Percentiles rank a stretch among this genome's conserved stretches.
phyloP scores from a whole-genome alignment of 2,329 filamentous ascomycete genomes.

The Xylariaceae sp. region DNA sequence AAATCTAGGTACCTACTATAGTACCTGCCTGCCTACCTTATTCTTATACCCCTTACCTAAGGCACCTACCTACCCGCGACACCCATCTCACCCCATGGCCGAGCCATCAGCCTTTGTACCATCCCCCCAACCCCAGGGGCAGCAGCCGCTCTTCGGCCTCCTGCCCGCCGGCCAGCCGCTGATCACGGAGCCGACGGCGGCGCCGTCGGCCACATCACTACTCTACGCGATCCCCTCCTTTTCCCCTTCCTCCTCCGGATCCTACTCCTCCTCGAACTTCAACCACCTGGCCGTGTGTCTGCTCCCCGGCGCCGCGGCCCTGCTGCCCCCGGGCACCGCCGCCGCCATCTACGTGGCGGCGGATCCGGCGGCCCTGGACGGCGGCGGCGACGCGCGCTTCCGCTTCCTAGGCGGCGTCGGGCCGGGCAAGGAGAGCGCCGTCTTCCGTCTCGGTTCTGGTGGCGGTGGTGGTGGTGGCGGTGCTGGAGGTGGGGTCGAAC shows the following conservation, averaged over 20 bases:
- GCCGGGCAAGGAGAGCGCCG: slow-evolving; percentile 81
- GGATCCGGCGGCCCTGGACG: slow-evolving; percentile 27
- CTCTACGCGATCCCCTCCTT: slow-evolving; percentile 44
- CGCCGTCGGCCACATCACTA: slow-evolving; percentile 32
- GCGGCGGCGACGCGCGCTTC: slow-evolving; percentile 51
- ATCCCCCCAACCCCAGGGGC: slow-evolving; percentile 15
- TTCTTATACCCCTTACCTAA: too few species aligned
- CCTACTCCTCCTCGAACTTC: slow-evolving; percentile 42
- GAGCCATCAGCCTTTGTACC: too few species aligned
- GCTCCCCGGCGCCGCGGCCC: slow-evolving; percentile 62
- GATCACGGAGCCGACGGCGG: slow-evolving; percentile 45
- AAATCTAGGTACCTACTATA: too few species aligned
- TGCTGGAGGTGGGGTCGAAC: slow-evolving; percentile 23
- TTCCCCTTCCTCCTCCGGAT: background rate
- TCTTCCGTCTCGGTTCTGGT: slow-evolving; percentile 64
- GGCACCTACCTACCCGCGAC: too few species aligned
- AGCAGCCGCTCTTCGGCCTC: slow-evolving; percentile 47
- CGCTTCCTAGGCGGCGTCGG: slow-evolving; percentile 83
- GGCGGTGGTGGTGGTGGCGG: slow-evolving; percentile 17
- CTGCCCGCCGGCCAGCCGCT: slow-evolving; percentile 53
- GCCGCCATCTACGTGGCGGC: slow-evolving; percentile 82
- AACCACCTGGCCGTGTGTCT: slow-evolving; percentile 86
- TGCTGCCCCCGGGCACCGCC: slow-evolving; percentile 66
- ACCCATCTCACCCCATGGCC: too few species aligned
- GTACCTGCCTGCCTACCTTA: too few species aligned